phyloP scores from a whole-genome alignment of 495 filamentous ascomycete species.

The Penicillium angulare region DNA sequence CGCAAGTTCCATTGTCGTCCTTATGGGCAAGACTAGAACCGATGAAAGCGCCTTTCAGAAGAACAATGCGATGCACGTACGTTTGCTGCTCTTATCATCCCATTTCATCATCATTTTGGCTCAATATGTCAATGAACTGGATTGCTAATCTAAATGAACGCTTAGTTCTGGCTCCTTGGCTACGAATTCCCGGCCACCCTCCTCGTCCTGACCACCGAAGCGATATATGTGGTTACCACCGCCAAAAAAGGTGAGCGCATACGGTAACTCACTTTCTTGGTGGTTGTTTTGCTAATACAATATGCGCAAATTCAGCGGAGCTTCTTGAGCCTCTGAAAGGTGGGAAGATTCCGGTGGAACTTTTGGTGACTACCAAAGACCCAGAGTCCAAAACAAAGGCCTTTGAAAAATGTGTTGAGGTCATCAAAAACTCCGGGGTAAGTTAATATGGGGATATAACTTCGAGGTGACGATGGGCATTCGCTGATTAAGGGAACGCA shows the following conservation, averaged over 20 bases:
- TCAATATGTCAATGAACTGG: neutral
- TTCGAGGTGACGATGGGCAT: neutral
- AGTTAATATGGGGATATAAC: conserved; percentile 27
- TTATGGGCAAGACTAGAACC: conserved; percentile 87
- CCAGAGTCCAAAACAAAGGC: conserved; percentile 82
- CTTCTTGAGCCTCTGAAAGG: conserved; percentile 91
- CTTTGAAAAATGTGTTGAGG: conserved; percentile 75
- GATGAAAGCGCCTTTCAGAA: conserved; percentile 82
- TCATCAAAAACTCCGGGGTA: conserved; percentile 85
- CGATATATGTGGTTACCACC: conserved; percentile 87
- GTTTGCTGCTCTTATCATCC: conserved; percentile 27
- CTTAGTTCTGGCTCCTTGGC: conserved; percentile 94
- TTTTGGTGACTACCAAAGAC: conserved; percentile 87
- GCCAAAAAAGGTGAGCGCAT: conserved; percentile 81
- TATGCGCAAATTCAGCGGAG: conserved; percentile 59
- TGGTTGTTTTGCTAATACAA: conserved; percentile 3
- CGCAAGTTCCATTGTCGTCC: conserved; percentile 77
- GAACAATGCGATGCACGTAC: conserved; percentile 91
- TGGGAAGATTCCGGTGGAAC: conserved; percentile 85
- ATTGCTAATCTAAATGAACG: conserved; percentile 1
- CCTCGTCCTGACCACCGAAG: conserved; percentile 84
- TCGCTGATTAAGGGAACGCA: conserved; percentile 24
- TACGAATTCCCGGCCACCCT: conserved; percentile 98
- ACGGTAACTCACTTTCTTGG: neutral
- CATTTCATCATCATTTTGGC: neutral